phyloP scores from a whole-genome alignment of 495 filamentous ascomycete genomes.

The Lepidopterella palustris region DNA sequence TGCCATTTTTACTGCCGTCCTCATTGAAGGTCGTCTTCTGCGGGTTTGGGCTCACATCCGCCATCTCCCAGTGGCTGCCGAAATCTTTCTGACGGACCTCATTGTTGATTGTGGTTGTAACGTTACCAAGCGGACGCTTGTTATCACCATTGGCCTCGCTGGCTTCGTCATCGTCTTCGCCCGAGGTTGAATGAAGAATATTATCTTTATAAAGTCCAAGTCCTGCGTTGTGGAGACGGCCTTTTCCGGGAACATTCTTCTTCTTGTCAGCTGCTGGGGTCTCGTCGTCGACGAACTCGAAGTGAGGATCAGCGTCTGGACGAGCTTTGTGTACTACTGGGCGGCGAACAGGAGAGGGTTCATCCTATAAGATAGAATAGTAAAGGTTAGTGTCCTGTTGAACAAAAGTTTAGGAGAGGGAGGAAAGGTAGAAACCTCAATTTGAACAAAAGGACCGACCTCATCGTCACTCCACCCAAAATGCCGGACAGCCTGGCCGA shows the following conservation, averaged over 20 bases:
- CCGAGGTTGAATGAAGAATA: slow-evolving; percentile 42
- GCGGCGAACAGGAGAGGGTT: slow-evolving; percentile 39
- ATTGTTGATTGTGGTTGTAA: slow-evolving; percentile 61
- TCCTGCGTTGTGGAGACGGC: slow-evolving; percentile 49
- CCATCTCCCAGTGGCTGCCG: slow-evolving; percentile 62
- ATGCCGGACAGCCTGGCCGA: slow-evolving; percentile 54
- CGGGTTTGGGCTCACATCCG: slow-evolving; percentile 53
- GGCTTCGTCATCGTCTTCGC: slow-evolving; percentile 44
- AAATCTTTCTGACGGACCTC: slow-evolving; percentile 67
- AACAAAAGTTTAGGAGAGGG: not conserved
- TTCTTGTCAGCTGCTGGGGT: slow-evolving; percentile 35
- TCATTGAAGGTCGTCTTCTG: slow-evolving; percentile 7
- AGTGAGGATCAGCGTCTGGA: slow-evolving; percentile 72
- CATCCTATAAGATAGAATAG: slow-evolving; percentile 21
- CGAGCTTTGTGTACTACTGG: slow-evolving; percentile 58
- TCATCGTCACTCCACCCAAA: slow-evolving; percentile 66
- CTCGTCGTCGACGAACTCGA: slow-evolving; percentile 58
- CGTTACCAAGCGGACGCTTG: slow-evolving; percentile 47
- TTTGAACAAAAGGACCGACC: slow-evolving; percentile 29
- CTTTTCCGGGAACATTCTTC: slow-evolving; percentile 23
- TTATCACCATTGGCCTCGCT: slow-evolving; percentile 32
- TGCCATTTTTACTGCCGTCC: slow-evolving; percentile 26
- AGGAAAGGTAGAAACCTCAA: slow-evolving; percentile 9
- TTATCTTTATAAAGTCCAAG: slow-evolving; percentile 73
- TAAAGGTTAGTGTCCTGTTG: not conserved